Evolutionary conservation across 441 rosid genomes (phyloP).

Genomic region (Syzygium malaccense): DNA sequence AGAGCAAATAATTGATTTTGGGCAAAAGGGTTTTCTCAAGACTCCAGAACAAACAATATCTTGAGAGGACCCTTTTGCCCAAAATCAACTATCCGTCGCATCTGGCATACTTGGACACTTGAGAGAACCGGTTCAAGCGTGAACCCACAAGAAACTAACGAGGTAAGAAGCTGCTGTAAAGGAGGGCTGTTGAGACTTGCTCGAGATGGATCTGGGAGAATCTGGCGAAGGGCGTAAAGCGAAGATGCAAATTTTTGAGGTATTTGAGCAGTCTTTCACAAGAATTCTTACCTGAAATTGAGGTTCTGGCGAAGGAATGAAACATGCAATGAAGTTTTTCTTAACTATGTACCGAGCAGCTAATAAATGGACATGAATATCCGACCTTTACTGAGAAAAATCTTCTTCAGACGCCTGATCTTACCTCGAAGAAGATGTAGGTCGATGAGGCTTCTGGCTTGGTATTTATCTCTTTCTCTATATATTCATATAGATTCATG

Average conservation of each 20-base stretch:
- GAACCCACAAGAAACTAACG: background rate
- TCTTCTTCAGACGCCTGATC: background rate
- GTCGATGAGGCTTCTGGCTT: background rate
- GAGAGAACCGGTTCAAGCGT: background rate
- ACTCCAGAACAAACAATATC: background rate
- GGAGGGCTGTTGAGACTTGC: background rate
- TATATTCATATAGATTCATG: background rate
- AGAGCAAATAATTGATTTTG: background rate
- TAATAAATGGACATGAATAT: background rate
- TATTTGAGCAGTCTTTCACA: background rate
- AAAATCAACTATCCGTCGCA: background rate
- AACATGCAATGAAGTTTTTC: background rate
- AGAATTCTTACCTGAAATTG: background rate
- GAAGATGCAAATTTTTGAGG: background rate
- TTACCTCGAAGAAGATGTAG: background rate
- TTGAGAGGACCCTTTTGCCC: background rate
- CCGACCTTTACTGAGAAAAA: background rate
- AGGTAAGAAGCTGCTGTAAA: background rate
- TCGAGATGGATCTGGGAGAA: background rate
- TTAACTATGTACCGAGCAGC: background rate
- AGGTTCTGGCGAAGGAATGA: background rate
- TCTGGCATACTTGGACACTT: background rate
- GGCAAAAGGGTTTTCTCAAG: background rate
- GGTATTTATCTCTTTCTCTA: background rate
- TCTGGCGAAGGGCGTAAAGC: background rate